These are phyloP conservation scores for Cladosporium sp. DNA, from an alignment of 2,329 filamentous ascomycete species.

Conservation along the genomic window DNA sequence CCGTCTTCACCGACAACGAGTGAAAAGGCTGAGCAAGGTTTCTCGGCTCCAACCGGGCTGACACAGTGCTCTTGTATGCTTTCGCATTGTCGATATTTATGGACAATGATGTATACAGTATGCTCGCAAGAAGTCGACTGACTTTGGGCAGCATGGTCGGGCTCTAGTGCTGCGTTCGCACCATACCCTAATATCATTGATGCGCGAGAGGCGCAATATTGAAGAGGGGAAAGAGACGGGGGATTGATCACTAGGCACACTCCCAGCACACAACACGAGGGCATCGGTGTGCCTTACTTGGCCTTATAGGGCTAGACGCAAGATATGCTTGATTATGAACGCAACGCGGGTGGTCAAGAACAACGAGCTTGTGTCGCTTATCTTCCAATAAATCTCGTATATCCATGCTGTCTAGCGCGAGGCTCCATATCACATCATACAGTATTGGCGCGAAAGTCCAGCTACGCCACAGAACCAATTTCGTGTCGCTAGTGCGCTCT, in stretches of 20 bases:
- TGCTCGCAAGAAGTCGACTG: not conserved
- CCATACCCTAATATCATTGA: not conserved
- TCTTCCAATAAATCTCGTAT: slow-evolving; percentile 8
- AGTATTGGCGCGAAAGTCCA: not conserved
- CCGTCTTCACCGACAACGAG: not conserved
- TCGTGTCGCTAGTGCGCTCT: too few species aligned
- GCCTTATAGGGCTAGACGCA: not conserved
- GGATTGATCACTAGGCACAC: slow-evolving; percentile 9
- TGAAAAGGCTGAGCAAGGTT: not conserved
- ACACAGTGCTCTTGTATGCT: not conserved
- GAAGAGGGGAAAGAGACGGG: not conserved
- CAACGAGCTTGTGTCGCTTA: not conserved
- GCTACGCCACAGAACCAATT: too few species aligned
- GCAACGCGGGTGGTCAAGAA: not conserved
- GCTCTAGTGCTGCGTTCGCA: not conserved
- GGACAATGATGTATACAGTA: not conserved
- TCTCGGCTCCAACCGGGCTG: not conserved
- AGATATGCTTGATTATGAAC: not conserved
- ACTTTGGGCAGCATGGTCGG: not conserved
- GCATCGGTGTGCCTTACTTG: not conserved
- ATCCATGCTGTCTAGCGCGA: not conserved
- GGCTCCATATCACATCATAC: not conserved
- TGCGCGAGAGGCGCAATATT: slow-evolving; percentile 6
- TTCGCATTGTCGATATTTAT: not conserved
- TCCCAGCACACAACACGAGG: not conserved